Evolutionary conservation across 2,329 filamentous ascomycete genomes (phyloP).

Genomic region (Chrysoporthe austroafricana): DNA sequence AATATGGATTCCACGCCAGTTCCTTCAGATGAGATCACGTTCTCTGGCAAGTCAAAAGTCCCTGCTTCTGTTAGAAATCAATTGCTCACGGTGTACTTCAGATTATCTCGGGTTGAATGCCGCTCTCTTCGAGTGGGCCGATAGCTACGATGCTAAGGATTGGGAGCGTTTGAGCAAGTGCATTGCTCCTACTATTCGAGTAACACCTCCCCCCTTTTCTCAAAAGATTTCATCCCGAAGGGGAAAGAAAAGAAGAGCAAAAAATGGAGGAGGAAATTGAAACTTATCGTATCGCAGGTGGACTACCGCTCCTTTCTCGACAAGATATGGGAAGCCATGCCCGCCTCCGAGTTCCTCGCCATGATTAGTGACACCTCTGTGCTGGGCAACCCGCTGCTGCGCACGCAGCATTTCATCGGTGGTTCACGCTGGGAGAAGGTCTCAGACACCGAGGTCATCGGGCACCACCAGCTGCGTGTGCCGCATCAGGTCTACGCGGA

Average conservation of each 20-base stretch:
- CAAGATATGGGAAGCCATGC: conserved; percentile 64
- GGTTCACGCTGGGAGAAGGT: conserved; percentile 61
- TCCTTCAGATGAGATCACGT: conserved; percentile 25
- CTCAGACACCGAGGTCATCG: conserved; percentile 61
- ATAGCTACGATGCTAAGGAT: conserved; percentile 69
- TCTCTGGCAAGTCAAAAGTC: conserved; percentile 19
- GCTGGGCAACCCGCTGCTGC: conserved; percentile 63
- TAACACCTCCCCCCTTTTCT: conserved; percentile 31
- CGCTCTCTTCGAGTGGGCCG: conserved; percentile 37
- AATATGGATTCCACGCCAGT: conserved; percentile 23
- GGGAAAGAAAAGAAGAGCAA: neutral
- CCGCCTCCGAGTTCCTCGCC: conserved; percentile 61
- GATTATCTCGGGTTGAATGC: conserved; percentile 35
- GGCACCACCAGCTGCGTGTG: conserved; percentile 65
- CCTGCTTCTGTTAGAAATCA: neutral
- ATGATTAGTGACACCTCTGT: conserved; percentile 62
- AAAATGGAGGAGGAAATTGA: neutral
- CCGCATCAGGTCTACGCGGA: conserved; percentile 65
- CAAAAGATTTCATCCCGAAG: neutral
- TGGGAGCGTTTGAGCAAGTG: conserved; percentile 62
- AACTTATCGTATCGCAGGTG: conserved; percentile 48
- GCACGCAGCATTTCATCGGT: conserved; percentile 69
- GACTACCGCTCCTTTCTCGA: conserved; percentile 71
- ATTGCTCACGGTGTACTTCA: conserved; percentile 8
- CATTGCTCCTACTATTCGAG: conserved; percentile 63